A percentile compares a stretch with the other conserved stretches of the same genome.
These are phyloP conservation scores for Pugionium cornutum DNA, from an alignment of 345 rosid genomes.

Conservation along the genomic window DNA sequence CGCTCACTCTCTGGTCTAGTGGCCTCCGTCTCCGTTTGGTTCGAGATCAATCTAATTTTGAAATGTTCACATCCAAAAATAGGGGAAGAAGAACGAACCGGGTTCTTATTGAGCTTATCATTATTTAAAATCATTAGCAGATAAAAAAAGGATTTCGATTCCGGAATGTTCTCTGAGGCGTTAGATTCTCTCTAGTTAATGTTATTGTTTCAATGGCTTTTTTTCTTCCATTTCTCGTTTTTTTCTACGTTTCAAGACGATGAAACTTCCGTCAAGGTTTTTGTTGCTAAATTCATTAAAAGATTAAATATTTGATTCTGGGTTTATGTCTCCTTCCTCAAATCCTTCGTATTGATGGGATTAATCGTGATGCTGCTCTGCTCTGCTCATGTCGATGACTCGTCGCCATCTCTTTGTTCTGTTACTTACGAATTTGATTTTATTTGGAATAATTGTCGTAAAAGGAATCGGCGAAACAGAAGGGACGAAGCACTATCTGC, in stretches of 20 bases:
- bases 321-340: too few species aligned
- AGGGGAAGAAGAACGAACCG: too few species aligned
- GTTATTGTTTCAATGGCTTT: neutral
- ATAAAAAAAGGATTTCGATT: neutral
- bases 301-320: neutral
- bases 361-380: too few species aligned
- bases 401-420: slow-evolving; percentile 3
- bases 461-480: slow-evolving; percentile 44
- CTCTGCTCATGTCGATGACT: too few species aligned
- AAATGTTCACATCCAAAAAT: too few species aligned
- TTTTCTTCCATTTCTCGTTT: neutral
- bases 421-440: slow-evolving; percentile 16
- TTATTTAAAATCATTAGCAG: too few species aligned
- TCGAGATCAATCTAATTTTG: neutral
- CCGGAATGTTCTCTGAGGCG: slow-evolving; percentile 1
- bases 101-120: too few species aligned
- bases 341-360: too few species aligned
- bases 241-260: neutral
- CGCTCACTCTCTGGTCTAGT: slow-evolving; percentile 6
- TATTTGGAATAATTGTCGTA: neutral
- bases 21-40: neutral
- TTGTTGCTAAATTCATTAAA: too few species aligned
- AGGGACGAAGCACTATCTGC: slow-evolving; percentile 43
- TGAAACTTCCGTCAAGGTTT: neutral
- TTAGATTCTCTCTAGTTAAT: slow-evolving; percentile 16